Evolutionary conservation across 2,329 filamentous ascomycete genomes (phyloP), one percentile per base, ranked within the genome.

Genomic region (Chaetomium globosum): DNA sequence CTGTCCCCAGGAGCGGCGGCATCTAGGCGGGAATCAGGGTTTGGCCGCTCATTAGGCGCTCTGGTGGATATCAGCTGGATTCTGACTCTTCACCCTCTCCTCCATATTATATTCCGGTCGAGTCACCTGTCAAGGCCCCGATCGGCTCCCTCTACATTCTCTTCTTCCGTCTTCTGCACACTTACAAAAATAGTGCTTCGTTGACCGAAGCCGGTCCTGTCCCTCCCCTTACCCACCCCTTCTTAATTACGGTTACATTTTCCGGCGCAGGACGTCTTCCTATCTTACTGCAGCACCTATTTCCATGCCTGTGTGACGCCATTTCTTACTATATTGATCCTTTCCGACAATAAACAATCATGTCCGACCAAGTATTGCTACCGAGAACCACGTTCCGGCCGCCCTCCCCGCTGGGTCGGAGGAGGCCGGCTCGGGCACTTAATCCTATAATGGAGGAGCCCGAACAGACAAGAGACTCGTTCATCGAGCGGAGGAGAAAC

Each of bases 381-480:
- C 77, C 80, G 51, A 72, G 75, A 63, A 76, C 72, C 66, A 77
- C 77, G 69, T 83, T 81, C 72, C 78, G 77, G 73, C 77, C 81
- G 73, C 78, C 77, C 69, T 81, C 82, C 68, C 79, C 81, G 85
- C 84, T 79, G 82, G 85, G 75, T 76, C 84, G 83, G 80, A 82
- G 82, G 77, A 77, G 77, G 70, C 56, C 31, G 68, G 79, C 77
- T 73, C 78, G 77, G 76, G 76, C 74, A 68, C 85, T 87, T 86
- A 87, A 87, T 86, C 85, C 85, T 68, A 87, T 87, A 85, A 84
- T 87, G 73, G 85, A 87, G 74, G 85, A 85, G 65, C 68, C 68
- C 48, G 71, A 71, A 46, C 66, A 74, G 79, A 82, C 68, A 79
- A 69, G 55, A 63, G 53, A 66, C 54, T 51, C 62, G 64, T 68